phyloP scores from a whole-genome alignment of 2,329 filamentous ascomycete species.

The Epichloe glyceriae region DNA sequence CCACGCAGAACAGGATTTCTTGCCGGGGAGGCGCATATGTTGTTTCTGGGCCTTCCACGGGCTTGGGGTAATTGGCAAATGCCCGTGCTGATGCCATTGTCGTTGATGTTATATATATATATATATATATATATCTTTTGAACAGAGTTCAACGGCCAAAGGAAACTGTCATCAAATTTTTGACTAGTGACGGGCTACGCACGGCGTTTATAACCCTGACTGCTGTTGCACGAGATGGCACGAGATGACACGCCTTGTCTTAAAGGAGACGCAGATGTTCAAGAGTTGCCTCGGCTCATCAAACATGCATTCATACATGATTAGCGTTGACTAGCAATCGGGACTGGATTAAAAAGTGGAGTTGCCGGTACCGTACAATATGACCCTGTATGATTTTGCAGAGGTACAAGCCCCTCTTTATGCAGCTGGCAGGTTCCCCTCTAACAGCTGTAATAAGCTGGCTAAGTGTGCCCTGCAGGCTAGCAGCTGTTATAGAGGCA shows the following conservation, averaged over 20 bases:
- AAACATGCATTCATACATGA: not conserved
- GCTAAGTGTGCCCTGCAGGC: too few species aligned
- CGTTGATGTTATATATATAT: not conserved
- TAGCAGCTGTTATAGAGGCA: too few species aligned
- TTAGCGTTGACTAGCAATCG: not conserved
- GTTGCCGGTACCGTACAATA: too few species aligned
- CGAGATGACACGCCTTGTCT: too few species aligned
- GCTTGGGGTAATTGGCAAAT: conserved; percentile 32
- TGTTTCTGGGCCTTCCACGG: conserved; percentile 22
- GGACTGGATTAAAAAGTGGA: too few species aligned
- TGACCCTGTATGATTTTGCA: too few species aligned
- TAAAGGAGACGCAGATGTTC: not conserved
- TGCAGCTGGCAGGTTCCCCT: too few species aligned
- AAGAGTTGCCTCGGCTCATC: not conserved
- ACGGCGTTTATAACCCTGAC: not conserved
- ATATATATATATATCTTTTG: not conserved
- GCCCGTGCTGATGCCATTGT: conserved; percentile 1
- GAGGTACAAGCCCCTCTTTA: too few species aligned
- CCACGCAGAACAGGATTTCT: conserved; percentile 62
- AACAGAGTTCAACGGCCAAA: not conserved
- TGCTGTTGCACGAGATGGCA: not conserved
- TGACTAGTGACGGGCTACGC: too few species aligned
- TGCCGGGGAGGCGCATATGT: conserved; percentile 26
- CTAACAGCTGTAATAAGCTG: too few species aligned
- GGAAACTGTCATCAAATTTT: too few species aligned